Evolutionary conservation across 1,139 yeast genomes (phyloP), one percentile per base, ranked within the genome.

Genomic region (Zygoascus meyerae): DNA sequence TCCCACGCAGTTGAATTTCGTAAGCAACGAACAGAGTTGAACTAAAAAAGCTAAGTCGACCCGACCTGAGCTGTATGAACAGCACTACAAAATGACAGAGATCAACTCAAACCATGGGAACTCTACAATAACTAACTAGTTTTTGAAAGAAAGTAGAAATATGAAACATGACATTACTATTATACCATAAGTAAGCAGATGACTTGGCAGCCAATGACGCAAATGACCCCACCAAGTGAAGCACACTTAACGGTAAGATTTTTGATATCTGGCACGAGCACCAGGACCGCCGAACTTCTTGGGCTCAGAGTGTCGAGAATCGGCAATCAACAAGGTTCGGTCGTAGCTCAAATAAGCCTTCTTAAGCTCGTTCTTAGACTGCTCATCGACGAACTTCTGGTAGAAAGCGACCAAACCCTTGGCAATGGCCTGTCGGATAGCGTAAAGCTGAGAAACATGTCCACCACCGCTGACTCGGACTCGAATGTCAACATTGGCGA

Each of bases 261-360:
- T 92, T 83, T 92, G 98, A 97, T 86, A 92, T 82, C 97, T 90
- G 73, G 98, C 94, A 81, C 98, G 92, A 79, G 98, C 98, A 87
- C 98, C 98, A 78, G 95, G 95, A 83, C 98, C 98, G 83, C 98
- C 98, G 81, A 90, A 92, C 83, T 92, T 92, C 97, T 92, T 92
- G 84, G 99, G 99, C 82, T 92, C 99, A 84, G 90, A 84, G 84
- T 95, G 92, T 86, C 98, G 89, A 69, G 97, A 81, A 77, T 92
- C 99, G 68, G 99, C 98, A 75, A 92, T 94, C 77, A 92, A 86
- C 75, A 92, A 84, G 74, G 98, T 89, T 81, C 96, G 90, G 92
- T 92, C 98, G 84, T 90, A 94, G 69, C 95, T 74, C 62, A 94
- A 81, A 77, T 89, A 87, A 68, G 95, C 83, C 82, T 89, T 90